These are phyloP conservation scores for Mycena galopus DNA, from an alignment of 768 basidiomycete genomes.

Conservation along the genomic window DNA sequence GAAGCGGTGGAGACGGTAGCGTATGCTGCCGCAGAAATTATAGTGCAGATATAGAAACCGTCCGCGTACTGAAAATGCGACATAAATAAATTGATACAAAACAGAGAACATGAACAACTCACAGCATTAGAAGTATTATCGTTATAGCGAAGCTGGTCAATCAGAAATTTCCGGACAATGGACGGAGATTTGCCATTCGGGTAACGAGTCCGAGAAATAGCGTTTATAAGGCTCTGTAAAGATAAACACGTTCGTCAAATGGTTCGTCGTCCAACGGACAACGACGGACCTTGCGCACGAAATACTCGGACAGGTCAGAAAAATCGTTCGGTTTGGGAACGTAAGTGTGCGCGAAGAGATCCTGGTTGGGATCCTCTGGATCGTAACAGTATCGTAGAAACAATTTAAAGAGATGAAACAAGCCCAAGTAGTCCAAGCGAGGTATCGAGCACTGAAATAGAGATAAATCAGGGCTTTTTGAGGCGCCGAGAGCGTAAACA, in stretches of 20 bases:
- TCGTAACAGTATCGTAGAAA: constrained; percentile 94
- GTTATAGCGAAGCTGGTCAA: constrained; percentile 94
- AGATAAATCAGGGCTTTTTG: constrained; percentile 22
- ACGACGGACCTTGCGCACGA: constrained; percentile 86
- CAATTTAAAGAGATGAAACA: constrained; percentile 96
- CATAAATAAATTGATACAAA: constrained; percentile 12
- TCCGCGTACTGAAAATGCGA: constrained; percentile 79
- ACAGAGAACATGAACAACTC: constrained; percentile 45
- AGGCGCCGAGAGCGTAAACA: constrained; percentile 30
- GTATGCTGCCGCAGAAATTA: constrained; percentile 86
- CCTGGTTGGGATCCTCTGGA: constrained; percentile 83
- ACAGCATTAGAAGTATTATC: constrained; percentile 94
- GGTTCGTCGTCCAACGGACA: background rate
- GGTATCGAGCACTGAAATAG: constrained; percentile 82
- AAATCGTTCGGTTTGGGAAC: constrained; percentile 98
- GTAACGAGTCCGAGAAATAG: constrained; percentile 89
- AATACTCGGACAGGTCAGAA: constrained; percentile 91
- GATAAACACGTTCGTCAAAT: background rate
- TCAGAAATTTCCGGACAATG: constrained; percentile 87
- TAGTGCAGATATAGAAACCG: constrained; percentile 88
- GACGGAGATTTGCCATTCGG: constrained; percentile 89
- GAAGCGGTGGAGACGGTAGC: constrained; percentile 82
- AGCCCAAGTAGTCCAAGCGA: constrained; percentile 86
- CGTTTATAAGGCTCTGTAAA: constrained; percentile 78
- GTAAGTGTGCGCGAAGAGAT: constrained; percentile 88